Conservation (phyloP, 495 filamentous ascomycete genomes). For the Lophiotrema nucula region DNA sequence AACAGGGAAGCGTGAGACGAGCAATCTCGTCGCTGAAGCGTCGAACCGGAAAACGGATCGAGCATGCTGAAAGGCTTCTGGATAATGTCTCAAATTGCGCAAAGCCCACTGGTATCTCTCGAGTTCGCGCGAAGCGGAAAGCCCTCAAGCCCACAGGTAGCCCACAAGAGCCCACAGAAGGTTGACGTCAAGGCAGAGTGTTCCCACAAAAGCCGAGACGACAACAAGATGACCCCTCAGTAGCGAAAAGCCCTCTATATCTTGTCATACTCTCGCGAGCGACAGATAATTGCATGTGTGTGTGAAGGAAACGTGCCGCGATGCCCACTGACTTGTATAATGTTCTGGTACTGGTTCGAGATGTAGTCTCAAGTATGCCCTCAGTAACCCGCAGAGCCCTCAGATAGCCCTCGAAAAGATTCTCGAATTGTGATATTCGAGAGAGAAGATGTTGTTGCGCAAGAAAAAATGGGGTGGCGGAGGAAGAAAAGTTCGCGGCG, state of each 20-base stretch:
- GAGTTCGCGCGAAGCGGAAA: conserved; percentile 31
- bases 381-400: conserved; percentile 30
- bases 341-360: conserved; percentile 22
- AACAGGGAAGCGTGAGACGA: neutral
- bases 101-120: conserved; percentile 38
- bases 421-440: conserved; percentile 16
- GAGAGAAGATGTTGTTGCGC: conserved; percentile 6
- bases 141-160: conserved; percentile 40
- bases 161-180: conserved; percentile 43
- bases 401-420: conserved; percentile 24
- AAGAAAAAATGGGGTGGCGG: conserved; percentile 1
- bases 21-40: conserved; percentile 2
- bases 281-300: conserved; percentile 24
- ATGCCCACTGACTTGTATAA: conserved; percentile 36
- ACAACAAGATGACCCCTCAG: conserved; percentile 33
- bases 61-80: conserved; percentile 21
- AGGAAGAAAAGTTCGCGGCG: conserved; percentile 9
- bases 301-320: conserved; percentile 33
- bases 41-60: conserved; percentile 2
- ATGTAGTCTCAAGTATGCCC: conserved; percentile 22
- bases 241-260: conserved; percentile 35
- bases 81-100: conserved; percentile 32
- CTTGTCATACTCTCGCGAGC: conserved; percentile 25
- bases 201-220: conserved; percentile 47
- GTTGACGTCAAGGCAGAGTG: conserved; percentile 41